Evolutionary conservation across 495 filamentous ascomycete genomes (phyloP).

Genomic region (Penicillium lagena): DNA sequence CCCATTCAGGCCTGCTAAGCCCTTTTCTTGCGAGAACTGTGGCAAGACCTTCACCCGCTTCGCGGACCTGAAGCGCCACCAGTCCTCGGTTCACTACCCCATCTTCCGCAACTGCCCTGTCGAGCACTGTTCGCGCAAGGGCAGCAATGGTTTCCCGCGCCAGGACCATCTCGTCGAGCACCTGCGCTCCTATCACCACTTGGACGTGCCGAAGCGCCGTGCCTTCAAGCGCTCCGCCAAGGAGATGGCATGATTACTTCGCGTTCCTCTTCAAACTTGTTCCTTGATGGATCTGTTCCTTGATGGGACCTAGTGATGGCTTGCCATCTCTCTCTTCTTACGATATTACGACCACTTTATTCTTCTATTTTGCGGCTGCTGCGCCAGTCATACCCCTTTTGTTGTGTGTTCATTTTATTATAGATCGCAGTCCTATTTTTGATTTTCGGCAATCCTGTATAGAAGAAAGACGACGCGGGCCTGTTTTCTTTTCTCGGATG

Average conservation of each 20-base stretch:
- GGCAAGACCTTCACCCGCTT: conserved; percentile 42
- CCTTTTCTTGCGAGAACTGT: conserved; percentile 40
- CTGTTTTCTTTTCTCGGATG: conserved; percentile 3
- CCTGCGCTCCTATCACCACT: conserved; percentile 67
- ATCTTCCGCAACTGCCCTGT: conserved; percentile 73
- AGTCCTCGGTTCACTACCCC: conserved; percentile 44
- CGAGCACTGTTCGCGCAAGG: conserved; percentile 71
- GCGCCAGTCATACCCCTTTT: no score
- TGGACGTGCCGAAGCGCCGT: conserved; percentile 41
- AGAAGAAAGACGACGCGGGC: conserved; percentile 4
- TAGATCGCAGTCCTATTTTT: not conserved
- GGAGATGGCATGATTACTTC: conserved; percentile 9
- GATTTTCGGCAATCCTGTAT: not conserved
- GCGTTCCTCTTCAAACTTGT: not conserved
- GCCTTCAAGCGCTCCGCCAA: conserved; percentile 27
- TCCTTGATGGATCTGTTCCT: no score
- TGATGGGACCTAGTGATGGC: not conserved
- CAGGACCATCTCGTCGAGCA: conserved; percentile 89
- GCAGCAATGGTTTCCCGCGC: conserved; percentile 72
- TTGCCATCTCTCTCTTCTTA: not conserved
- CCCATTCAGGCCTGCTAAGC: conserved; percentile 23
- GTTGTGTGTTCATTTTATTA: no score
- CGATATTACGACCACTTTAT: conserved; percentile 5
- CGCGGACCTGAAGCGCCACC: conserved; percentile 50
- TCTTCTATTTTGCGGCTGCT: not conserved